Evolutionary conservation across 2,329 filamentous ascomycete species (phyloP), one percentile per base, ranked within the genome.

Genomic region (Diplocarpon mali): DNA sequence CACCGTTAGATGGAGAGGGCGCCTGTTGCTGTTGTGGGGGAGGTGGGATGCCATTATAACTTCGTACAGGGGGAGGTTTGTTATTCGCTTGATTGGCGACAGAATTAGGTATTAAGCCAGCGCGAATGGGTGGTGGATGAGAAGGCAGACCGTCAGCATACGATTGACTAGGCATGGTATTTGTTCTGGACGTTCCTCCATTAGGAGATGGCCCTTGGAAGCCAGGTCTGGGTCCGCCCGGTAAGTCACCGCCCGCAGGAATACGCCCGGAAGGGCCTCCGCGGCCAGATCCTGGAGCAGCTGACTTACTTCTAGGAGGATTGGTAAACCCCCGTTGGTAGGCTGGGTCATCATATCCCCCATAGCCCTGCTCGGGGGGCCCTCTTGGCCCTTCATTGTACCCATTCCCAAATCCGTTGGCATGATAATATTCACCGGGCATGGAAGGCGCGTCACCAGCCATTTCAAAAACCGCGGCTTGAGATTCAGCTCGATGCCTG

Each of bases 401-500:
- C 24, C 54, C 51, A 34, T 53, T 53, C 28, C 53, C 54, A 49
- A 60, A 60, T 2, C 46, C 48, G 44, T 57, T 53, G 45, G 59
- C 50, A 37, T 57, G 40, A 55, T 68, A 10, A 16, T 53, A 55
- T n/a, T 45, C 48, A 49, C 49, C 51, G 30, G 79, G 78, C 27
- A 80, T 63, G 2, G 69, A 66, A 16, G 76, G 76, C 15, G 70
- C 68, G 53, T 85, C 79, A 20, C 67, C 72, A 2, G 76, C 78
- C 72, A 89, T 82, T 57, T 87, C 85, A 53, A 87, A 87, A 1
- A 84, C 72, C 8, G 83, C 83, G 2, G 76, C 70, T 54, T 84
- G 77, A 3, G 74, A 71, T 52, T 78, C 71, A 12, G 52, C 55
- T 46, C 47, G 48, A 35, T 50, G 54, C 30, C 75, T 70, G 46